phyloP scores from a whole-genome alignment of 2,329 filamentous ascomycete species.

The Metarhizium rileyi region DNA sequence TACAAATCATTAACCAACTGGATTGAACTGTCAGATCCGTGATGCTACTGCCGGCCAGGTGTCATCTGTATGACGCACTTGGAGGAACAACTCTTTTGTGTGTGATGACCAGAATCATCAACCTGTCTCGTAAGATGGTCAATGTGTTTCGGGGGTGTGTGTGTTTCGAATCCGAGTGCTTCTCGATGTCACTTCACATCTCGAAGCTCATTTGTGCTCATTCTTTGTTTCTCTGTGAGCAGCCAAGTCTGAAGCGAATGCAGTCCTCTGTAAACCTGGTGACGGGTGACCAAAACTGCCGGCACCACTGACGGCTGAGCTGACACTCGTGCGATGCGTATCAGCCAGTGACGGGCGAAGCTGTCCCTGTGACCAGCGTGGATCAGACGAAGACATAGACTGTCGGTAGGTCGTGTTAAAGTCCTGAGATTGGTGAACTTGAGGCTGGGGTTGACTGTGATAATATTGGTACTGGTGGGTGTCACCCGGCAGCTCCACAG shows the following conservation, averaged over 20 bases:
- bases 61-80: too few species aligned
- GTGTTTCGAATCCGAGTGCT: neutral
- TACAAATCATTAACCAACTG: too few species aligned
- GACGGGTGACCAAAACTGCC: slow-evolving; percentile 22
- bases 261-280: slow-evolving; percentile 30
- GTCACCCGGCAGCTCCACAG: slow-evolving; percentile 40
- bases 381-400: slow-evolving; percentile 18
- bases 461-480: slow-evolving; percentile 25
- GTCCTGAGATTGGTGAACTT: slow-evolving; percentile 14
- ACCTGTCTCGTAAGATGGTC: too few species aligned
- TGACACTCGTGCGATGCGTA: slow-evolving; percentile 16
- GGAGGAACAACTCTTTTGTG: too few species aligned
- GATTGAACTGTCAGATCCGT: too few species aligned
- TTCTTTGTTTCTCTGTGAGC: slow-evolving; percentile 38
- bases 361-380: slow-evolving; percentile 31
- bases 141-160: neutral
- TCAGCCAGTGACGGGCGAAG: slow-evolving; percentile 16
- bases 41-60: too few species aligned
- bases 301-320: slow-evolving; percentile 16
- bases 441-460: slow-evolving; percentile 20
- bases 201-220: slow-evolving; percentile 22
- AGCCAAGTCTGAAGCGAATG: slow-evolving; percentile 32
- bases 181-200: neutral
- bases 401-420: slow-evolving; percentile 14
- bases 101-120: neutral